Evolutionary conservation across 1,284 basidiomycete species (phyloP), one percentile per base, ranked within the genome.

Genomic region (Marasmius tenuissimus): DNA sequence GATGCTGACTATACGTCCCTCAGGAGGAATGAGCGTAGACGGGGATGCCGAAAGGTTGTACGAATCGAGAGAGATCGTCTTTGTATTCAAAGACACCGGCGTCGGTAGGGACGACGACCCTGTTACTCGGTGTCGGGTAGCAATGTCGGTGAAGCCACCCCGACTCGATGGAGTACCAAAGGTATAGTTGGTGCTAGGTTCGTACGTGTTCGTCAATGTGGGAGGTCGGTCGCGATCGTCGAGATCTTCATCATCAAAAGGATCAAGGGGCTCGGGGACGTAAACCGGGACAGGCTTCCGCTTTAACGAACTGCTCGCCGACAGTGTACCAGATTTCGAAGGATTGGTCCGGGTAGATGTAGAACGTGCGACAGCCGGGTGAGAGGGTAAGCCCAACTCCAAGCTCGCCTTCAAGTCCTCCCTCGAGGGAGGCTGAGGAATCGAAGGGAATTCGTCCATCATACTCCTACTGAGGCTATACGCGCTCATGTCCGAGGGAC

Each of bases 231-330:
- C 27, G 27, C 27, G 27, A 27, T 27, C 27, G 27, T 27, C 59
- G 12, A 64, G 54, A 9, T 64, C 68, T 42, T 66, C 65, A 34
- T 70, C 70, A 9, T 65, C 63, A 48, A 69, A 71, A 9, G 70
- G 68, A 61, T 72, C 69, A 42, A 71, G 68, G 4, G 71, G 52
- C 40, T 64, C 61, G 5, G 61, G 51, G 37, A 42, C 48, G 11
- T 63, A 54, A 20, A 61, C 27, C 9, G 63, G 62, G n/a, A 52
- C 59, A 20, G 59, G 62, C 38, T 61, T 63, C 51, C 62, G 40
- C 14, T 34, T 53, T n/a, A 57, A 37, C 14, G 59, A 63, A 51
- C 60, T 61, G 27, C 51, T 61, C 6, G 33, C n/a, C 8, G 39
- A 54, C 20, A 54, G 20, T 35, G 35, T 51, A 51, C 27, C 50